Conservation (phyloP, 306 rosid species). For the Cajanus cajan region DNA sequence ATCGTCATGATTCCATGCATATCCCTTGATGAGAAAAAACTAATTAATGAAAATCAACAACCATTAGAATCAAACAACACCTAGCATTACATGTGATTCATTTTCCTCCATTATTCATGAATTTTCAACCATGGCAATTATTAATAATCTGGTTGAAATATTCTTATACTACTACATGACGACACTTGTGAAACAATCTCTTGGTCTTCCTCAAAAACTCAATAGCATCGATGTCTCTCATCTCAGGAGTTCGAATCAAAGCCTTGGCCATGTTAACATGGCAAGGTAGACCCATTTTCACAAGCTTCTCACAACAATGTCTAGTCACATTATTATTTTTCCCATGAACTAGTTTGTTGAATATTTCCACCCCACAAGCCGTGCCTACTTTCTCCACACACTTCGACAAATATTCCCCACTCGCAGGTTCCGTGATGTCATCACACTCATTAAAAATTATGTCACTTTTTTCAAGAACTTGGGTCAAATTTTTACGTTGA, state of each 20-base stretch:
- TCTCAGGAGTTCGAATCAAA: constrained; percentile 5
- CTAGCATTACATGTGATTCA: not conserved
- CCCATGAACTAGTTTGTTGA: not conserved
- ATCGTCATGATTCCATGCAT: too few relatives aligned
- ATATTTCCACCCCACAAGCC: not conserved
- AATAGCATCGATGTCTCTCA: not conserved
- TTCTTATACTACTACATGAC: not conserved
- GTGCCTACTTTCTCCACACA: not conserved
- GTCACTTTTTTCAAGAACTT: not conserved
- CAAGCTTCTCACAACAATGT: constrained; percentile 19
- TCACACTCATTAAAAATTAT: constrained; percentile 2
- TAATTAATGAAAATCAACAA: too few relatives aligned
- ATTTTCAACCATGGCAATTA: not conserved
- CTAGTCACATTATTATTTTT: not conserved
- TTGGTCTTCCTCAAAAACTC: not conserved
- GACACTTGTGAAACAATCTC: not conserved
- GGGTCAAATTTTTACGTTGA: not conserved
- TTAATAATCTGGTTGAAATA: not conserved
- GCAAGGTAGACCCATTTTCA: not conserved
- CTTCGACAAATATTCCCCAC: not conserved
- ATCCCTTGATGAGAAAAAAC: too few relatives aligned
- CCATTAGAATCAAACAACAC: too few relatives aligned
- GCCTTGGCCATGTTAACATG: not conserved
- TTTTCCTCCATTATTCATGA: too few relatives aligned
- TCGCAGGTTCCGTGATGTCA: not conserved